These are phyloP conservation scores for Lipomyces lipofer DNA, from an alignment of 805 yeast species.

Conservation along the genomic window DNA sequence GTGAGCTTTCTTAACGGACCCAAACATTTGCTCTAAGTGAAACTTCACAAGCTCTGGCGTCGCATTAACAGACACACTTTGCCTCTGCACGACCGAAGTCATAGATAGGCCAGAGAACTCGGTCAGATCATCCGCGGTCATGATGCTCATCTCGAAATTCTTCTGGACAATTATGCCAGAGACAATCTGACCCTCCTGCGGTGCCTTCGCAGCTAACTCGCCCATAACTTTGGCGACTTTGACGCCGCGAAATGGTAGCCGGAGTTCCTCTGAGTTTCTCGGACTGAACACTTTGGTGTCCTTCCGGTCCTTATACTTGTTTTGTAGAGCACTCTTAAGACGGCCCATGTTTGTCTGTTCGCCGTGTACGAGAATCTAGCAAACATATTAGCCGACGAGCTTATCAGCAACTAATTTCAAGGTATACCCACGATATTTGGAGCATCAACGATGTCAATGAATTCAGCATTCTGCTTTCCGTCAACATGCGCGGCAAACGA, in stretches of 20 bases:
- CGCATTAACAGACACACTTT: conserved; percentile 74
- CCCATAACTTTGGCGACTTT: conserved; percentile 81
- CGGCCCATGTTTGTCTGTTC: conserved; percentile 99
- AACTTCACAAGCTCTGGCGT: conserved; percentile 76
- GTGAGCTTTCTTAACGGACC: conserved; percentile 63
- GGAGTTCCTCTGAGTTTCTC: conserved; percentile 78
- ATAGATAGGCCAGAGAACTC: conserved; percentile 87
- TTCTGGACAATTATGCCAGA: conserved; percentile 89
- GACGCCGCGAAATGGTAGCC: conserved; percentile 74
- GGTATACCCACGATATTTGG: conserved; percentile 55
- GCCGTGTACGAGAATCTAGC: conserved; percentile 79
- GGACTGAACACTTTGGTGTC: conserved; percentile 92
- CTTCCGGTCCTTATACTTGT: conserved; percentile 77
- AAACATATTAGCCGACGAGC: background rate
- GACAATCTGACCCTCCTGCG: conserved; percentile 49
- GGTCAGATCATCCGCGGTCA: conserved; percentile 82
- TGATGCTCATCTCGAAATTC: conserved; percentile 81
- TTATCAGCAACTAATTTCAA: background rate
- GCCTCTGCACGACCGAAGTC: conserved; percentile 79
- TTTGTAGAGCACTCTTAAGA: conserved; percentile 83
- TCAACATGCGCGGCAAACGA: conserved; percentile 99
- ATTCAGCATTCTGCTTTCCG: conserved; percentile 86
- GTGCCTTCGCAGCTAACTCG: conserved; percentile 51
- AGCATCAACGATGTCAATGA: conserved; percentile 86
- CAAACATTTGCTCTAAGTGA: conserved; percentile 96